Base-by-base conservation (phyloP, 208 protist species). In the Trypanosoma conorhini region DNA sequence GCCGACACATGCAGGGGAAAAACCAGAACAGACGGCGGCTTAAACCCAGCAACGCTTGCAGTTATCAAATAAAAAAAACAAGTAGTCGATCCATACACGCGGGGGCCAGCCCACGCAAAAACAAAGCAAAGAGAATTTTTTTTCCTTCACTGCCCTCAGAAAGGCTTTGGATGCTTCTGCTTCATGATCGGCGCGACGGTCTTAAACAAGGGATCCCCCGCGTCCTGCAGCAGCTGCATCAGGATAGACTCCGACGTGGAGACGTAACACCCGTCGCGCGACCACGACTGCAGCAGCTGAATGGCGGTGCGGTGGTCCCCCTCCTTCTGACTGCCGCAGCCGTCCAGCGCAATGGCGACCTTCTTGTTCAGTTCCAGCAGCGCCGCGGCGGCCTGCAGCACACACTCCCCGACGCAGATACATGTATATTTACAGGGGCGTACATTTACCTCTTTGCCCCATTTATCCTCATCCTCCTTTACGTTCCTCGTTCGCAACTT, bases 391-490 rank as follows among this genome's bases (percentile, higher is more conserved):
- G 86, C 89, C 55, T 89, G 80, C 48, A 90, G 17, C 19, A 95
- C 26, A 56, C 89, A 95, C 24, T n/a, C n/a, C n/a, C n/a, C n/a
- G n/a, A n/a, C n/a, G n/a, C n/a, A n/a, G n/a, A n/a, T n/a, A n/a
- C n/a, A n/a, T n/a, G n/a, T n/a, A n/a, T n/a, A n/a, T n/a, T n/a
- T n/a, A n/a, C n/a, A n/a, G n/a, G n/a, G n/a, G n/a, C n/a, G n/a
- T n/a, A 88, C 86, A 51, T 91, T 79, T 28, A 85, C 86, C 67
- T 95, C 89, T 46, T 81, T 69, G 26, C 89, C 89, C 77, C 80
- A 91, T 42, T 42, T 42, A 5, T 42, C 38, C 12, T 42, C 38
- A 42, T 12, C 38, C 38, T 12, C 12, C 12, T 12, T 12, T 42
- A 42, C 38, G 5, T 42, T 12, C 38, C 38, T 42, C 38, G 5